A percentile compares a stretch with the other conserved stretches of the same genome.
Evolutionary conservation across 2,329 filamentous ascomycete species (phyloP).

Genomic region (Phaeosphaeriaceae sp.): DNA sequence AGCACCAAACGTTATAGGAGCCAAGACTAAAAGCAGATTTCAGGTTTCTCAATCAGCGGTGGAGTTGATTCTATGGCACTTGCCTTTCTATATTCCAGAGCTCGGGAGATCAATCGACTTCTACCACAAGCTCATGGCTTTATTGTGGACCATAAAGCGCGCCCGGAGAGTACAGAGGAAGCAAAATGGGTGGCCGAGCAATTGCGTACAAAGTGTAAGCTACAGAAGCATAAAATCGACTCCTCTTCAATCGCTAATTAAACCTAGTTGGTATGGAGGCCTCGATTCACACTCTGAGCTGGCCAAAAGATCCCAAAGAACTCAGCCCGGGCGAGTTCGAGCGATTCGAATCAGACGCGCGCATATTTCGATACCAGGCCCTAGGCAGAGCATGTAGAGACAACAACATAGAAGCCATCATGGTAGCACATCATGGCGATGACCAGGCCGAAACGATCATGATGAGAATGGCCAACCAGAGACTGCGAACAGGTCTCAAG

Average conservation of each 20-base stretch:
- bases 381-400: conserved; percentile 68
- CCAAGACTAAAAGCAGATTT: conserved; percentile 4
- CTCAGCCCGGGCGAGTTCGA: conserved; percentile 54
- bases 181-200: conserved; percentile 58
- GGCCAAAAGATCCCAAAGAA: conserved; percentile 39
- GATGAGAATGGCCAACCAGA: conserved; percentile 74
- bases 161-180: conserved; percentile 62
- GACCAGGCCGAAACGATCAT: conserved; percentile 91
- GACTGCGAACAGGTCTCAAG: conserved; percentile 71
- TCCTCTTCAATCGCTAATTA: conserved; percentile 13
- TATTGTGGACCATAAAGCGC: conserved; percentile 67
- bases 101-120: conserved; percentile 7
- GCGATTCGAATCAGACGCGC: conserved; percentile 79
- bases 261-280: conserved; percentile 36
- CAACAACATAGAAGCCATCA: conserved; percentile 62
- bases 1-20: not conserved
- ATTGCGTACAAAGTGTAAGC: conserved; percentile 53
- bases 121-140: conserved; percentile 57
- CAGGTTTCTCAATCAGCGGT: conserved; percentile 80
- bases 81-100: conserved; percentile 69
- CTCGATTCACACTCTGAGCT: conserved; percentile 46
- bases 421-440: conserved; percentile 86
- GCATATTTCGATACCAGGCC: conserved; percentile 73
- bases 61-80: conserved; percentile 98
- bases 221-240: not conserved